Evolutionary conservation across 1,284 basidiomycete genomes (phyloP).

Genomic region (Cryptococcus maquisensis): DNA sequence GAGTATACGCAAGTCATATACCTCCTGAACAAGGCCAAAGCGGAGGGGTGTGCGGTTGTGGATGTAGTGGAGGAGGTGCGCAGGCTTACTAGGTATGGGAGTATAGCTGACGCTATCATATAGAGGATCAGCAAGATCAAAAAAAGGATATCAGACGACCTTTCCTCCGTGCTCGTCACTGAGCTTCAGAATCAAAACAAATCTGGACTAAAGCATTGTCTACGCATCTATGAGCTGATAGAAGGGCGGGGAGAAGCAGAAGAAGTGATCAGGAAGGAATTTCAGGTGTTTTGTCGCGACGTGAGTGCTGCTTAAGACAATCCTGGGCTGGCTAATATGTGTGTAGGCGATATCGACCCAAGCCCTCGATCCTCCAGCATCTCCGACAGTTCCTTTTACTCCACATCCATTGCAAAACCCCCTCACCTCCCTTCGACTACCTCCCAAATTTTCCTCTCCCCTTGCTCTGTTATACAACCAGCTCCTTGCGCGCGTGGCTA

Average conservation of each 20-base stretch:
- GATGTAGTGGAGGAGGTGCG: constrained; percentile 79
- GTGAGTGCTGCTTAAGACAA: constrained; percentile 46
- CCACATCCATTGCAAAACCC: constrained; percentile 17
- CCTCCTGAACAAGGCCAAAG: constrained; percentile 73
- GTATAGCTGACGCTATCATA: not conserved
- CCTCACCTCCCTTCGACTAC: constrained; percentile 11
- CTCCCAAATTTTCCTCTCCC: constrained; percentile 7
- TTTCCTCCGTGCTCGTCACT: constrained; percentile 69
- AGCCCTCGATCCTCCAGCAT: constrained; percentile 18
- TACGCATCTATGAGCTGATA: constrained; percentile 75
- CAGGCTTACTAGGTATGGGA: not conserved
- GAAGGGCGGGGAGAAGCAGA: constrained; percentile 79
- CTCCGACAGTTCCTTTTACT: constrained; percentile 28
- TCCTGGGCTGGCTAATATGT: not conserved
- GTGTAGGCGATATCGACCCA: constrained; percentile 32
- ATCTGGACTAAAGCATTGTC: constrained; percentile 67
- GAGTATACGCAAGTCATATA: constrained; percentile 93
- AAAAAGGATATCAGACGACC: constrained; percentile 72
- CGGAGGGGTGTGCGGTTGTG: constrained; percentile 70
- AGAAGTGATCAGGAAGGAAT: constrained; percentile 67
- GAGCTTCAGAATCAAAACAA: constrained; percentile 45
- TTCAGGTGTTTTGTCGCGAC: constrained; percentile 71
- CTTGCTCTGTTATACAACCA: constrained; percentile 73
- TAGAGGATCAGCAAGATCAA: constrained; percentile 77
- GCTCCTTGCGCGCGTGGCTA: constrained; percentile 74